Evolutionary conservation across 306 rosid species (phyloP), one percentile per base, ranked within the genome.

Genomic region (Psophocarpus tetragonolobus): DNA sequence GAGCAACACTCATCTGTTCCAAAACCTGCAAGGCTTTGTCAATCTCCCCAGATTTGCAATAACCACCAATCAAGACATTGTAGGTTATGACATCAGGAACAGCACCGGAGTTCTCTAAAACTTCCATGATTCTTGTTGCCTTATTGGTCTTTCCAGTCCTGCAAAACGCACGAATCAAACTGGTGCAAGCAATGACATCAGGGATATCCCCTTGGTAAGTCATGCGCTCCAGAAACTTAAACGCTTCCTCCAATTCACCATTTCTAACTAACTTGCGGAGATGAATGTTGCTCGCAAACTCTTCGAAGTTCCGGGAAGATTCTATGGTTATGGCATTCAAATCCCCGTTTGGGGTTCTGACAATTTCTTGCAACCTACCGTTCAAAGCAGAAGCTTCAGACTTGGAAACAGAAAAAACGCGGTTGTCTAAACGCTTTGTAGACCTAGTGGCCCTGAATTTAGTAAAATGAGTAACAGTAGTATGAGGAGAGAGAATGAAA

Each of bases 1-100:
- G 96, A 10, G 90, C 87, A 72, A 91, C 91, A 18, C 91, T 90
- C 99, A 92, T 96, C 5, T 91, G 85, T 20, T 96, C 97, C 83
- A 96, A 68, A 65, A 96, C 78, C 84, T 74, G 83, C 75, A 96
- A 76, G 8, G 99, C 99, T 65, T 81, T 86, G 8, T 84, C 88
- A 50, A 90, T 90, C 87, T 92, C 98, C 62, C 98, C 99, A 3
- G 91, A 88, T 77, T 80, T 91, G 84, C 98, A 96, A 42, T 87
- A 87, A 14, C 97, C 97, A 72, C 97, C 56, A 32, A 96, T 96
- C 83, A 96, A 81, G 15, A 96, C 92, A 69, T 92, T 96, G 81
- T 96, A 96, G 9, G 94, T 88, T 79, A 90, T 90, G 3, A 91
- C 91, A 87, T 92, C 97, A 65, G 87, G 94, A 36, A 93, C 88